These are phyloP conservation scores for Mycena haematopus DNA, from an alignment of 768 basidiomycete species.

Conservation along the genomic window DNA sequence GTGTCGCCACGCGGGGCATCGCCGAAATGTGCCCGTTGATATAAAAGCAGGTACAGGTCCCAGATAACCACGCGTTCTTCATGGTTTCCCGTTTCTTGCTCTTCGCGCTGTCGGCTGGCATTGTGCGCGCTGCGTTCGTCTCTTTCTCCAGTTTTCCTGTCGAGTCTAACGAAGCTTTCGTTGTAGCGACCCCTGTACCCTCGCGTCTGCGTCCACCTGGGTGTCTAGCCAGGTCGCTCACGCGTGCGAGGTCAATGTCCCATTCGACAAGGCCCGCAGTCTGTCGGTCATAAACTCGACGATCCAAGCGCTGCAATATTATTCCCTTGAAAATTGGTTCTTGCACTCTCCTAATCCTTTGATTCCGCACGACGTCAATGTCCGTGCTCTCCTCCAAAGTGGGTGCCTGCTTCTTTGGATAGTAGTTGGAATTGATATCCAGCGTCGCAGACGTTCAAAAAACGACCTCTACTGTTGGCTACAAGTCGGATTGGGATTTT, in stretches of 20 bases:
- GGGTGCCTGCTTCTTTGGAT: not conserved
- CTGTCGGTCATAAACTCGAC: conserved; percentile 20
- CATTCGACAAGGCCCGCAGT: conserved; percentile 26
- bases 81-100: conserved; percentile 15
- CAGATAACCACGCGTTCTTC: conserved; percentile 1
- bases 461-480: conserved; percentile 13
- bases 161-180: not conserved
- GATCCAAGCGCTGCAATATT: conserved; percentile 24
- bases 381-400: conserved; percentile 26
- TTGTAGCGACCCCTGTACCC: conserved; percentile 26
- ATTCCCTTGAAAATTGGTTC: conserved; percentile 28
- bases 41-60: not conserved
- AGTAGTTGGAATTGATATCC: not conserved
- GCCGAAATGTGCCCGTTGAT: not conserved
- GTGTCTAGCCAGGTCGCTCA: conserved; percentile 23
- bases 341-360: conserved; percentile 25
- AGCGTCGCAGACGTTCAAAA: conserved; percentile 9
- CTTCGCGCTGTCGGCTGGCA: conserved; percentile 3
- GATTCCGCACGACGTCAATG: conserved; percentile 36
- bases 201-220: conserved; percentile 23
- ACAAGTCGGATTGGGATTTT: conserved; percentile 30
- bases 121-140: conserved; percentile 13
- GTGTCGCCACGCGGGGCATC: not conserved
- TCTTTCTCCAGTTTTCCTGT: not conserved
- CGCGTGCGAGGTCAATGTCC: conserved; percentile 26